phyloP scores from a whole-genome alignment of 2,329 filamentous ascomycete genomes.

The Mycosphaerelloides madeirae region DNA sequence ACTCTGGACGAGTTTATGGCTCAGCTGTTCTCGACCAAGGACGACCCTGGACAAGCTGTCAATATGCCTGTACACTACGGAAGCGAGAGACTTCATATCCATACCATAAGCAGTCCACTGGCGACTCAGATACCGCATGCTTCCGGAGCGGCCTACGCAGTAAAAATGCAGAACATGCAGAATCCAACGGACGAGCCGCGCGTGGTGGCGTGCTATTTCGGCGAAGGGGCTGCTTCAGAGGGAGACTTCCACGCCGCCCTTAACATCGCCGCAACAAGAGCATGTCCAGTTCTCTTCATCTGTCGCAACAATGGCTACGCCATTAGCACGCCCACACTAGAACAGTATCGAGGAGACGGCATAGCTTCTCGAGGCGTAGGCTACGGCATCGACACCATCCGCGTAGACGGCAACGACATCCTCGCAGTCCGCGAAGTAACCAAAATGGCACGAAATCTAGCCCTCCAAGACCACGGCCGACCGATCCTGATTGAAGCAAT shows the following conservation, averaged over 20 bases:
- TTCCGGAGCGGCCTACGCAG: slow-evolving; percentile 77
- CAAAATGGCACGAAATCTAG: slow-evolving; percentile 68
- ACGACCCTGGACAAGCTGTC: slow-evolving; percentile 73
- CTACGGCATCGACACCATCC: slow-evolving; percentile 90
- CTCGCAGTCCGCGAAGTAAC: slow-evolving; percentile 82
- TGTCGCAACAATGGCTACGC: slow-evolving; percentile 92
- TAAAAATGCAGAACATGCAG: slow-evolving; percentile 73
- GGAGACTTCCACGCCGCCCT: slow-evolving; percentile 89
- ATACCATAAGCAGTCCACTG: slow-evolving; percentile 79
- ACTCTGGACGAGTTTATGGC: slow-evolving; percentile 87
- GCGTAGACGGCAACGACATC: slow-evolving; percentile 91
- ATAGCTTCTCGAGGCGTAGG: slow-evolving; percentile 82
- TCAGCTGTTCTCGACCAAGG: slow-evolving; percentile 82
- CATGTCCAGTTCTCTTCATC: slow-evolving; percentile 84
- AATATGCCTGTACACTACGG: slow-evolving; percentile 99
- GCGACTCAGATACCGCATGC: slow-evolving; percentile 89
- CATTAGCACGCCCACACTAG: slow-evolving; percentile 81
- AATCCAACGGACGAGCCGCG: slow-evolving; percentile 64
- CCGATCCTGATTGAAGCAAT: slow-evolving; percentile 91
- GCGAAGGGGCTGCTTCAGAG: slow-evolving; percentile 83
- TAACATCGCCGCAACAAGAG: slow-evolving; percentile 83
- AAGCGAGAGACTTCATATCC: slow-evolving; percentile 75
- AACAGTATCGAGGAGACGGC: slow-evolving; percentile 87
- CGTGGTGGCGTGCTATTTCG: slow-evolving; percentile 80
- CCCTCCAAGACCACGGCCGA: slow-evolving; percentile 72